phyloP scores from a whole-genome alignment of 257 asterid genomes.

The Voacanga thouarsii region DNA sequence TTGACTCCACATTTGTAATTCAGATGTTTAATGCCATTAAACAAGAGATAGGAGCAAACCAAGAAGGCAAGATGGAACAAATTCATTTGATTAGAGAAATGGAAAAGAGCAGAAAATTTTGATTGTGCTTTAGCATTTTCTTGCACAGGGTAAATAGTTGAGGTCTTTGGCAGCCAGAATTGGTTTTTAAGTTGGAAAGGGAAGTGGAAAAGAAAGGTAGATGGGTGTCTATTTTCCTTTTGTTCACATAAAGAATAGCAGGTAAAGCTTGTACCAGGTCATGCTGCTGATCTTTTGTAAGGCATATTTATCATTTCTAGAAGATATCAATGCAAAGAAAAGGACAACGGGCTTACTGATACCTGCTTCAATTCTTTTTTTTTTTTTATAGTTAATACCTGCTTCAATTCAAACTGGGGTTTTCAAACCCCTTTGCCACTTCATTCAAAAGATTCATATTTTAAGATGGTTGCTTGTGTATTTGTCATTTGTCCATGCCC shows the following conservation, averaged over 20 bases:
- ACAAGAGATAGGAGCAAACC: background rate
- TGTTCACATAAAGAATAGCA: slow-evolving; percentile 8
- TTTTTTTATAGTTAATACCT: too few relatives aligned
- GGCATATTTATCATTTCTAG: background rate
- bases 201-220: background rate
- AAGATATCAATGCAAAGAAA: background rate
- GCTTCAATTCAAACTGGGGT: background rate
- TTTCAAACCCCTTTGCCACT: background rate
- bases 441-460: background rate
- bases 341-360: background rate
- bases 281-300: background rate
- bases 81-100: background rate
- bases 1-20: background rate
- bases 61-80: background rate
- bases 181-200: background rate
- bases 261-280: background rate
- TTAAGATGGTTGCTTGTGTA: background rate
- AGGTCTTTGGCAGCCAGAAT: background rate
- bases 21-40: background rate
- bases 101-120: background rate
- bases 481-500: background rate
- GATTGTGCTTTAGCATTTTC: background rate
- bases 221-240: background rate
- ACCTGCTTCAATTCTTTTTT: background rate
- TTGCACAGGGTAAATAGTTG: background rate